These are phyloP conservation scores for Kwoniella shandongensis DNA, from an alignment of 768 basidiomycete genomes.

Conservation along the genomic window DNA sequence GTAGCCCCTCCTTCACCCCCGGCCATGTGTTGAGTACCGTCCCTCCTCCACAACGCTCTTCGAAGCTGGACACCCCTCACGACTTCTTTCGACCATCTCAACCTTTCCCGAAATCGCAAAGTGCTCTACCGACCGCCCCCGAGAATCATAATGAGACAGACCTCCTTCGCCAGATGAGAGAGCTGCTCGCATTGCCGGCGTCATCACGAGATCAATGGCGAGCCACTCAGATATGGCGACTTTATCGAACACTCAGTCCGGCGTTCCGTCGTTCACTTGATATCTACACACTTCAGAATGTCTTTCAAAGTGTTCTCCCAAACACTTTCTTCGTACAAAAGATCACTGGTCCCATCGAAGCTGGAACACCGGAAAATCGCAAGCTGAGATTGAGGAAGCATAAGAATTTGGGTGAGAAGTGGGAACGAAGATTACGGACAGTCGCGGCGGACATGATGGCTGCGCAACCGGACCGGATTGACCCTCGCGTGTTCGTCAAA, in stretches of 20 bases:
- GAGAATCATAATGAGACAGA: conserved; percentile 1
- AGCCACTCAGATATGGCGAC: conserved; percentile 15
- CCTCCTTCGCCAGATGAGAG: background rate
- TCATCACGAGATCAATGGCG: background rate
- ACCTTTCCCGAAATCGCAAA: background rate
- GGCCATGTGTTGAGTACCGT: background rate
- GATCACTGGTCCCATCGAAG: background rate
- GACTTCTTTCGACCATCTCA: conserved; percentile 4
- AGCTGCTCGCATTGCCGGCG: background rate
- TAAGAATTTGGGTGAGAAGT: conserved; percentile 12
- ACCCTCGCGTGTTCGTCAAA: conserved; percentile 12
- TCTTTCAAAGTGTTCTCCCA: conserved; percentile 17
- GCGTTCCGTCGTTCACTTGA: conserved; percentile 12
- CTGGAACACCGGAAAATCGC: background rate
- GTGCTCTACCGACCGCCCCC: no score
- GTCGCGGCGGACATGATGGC: conserved; percentile 20
- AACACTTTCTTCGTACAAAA: conserved; percentile 4
- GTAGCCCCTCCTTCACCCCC: no score
- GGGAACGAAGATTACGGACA: conserved; percentile 18
- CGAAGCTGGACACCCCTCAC: background rate
- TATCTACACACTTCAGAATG: conserved; percentile 9
- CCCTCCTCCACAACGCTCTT: background rate
- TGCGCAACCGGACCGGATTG: background rate
- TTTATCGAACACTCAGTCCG: conserved; percentile 7
- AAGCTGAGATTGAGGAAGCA: conserved; percentile 3